Evolutionary conservation across 345 rosid genomes (phyloP), one percentile per base, ranked within the genome.

Genomic region (Eucalyptus polybractea): DNA sequence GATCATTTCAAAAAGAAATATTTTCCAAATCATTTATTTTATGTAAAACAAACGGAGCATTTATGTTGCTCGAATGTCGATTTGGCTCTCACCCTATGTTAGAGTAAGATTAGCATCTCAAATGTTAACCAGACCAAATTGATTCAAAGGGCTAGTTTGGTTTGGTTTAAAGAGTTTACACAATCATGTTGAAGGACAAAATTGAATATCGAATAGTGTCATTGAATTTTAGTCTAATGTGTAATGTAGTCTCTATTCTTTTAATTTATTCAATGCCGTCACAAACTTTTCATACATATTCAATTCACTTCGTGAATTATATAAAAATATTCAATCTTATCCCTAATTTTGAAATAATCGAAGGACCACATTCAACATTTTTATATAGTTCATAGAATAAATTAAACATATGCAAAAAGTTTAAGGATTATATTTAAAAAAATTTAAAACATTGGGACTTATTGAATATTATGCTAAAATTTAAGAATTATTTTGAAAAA

Each of bases 21-120:
- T 13, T 65, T 65, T 65, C 0, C 37, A 4, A 7, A 29, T 65
- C 0, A 14, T 7, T 65, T 14, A 6, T 65, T 65, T n/a, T 7
- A 0, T 1, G 21, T 7, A 14, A 7, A n/a, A n/a, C 0, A 65
- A 65, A 15, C 0, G 0, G 1, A n/a, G 10, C 5, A 16, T n/a
- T n/a, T n/a, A n/a, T 19, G 13, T 72, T 33, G 22, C 45, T 37
- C 0, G 1, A 72, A 1, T 37, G 1, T 21, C 19, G 25, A 72
- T 10, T 11, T 72, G 25, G 1, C 13, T 72, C 25, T 33, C 2
- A 0, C 6, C 42, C 1, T 0, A 0, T 31, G 44, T 33, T 10
- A 3, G 4, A 69, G 24, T 69, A 33, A 69, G 7, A 31, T 72
- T 72, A 19, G 25, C 81, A 17, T 9, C 4, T 5, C 3, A 31